These are phyloP conservation scores for Fennellomyces sp. DNA, from an alignment of 371 early-diverging fungal genomes.

Conservation along the genomic window DNA sequence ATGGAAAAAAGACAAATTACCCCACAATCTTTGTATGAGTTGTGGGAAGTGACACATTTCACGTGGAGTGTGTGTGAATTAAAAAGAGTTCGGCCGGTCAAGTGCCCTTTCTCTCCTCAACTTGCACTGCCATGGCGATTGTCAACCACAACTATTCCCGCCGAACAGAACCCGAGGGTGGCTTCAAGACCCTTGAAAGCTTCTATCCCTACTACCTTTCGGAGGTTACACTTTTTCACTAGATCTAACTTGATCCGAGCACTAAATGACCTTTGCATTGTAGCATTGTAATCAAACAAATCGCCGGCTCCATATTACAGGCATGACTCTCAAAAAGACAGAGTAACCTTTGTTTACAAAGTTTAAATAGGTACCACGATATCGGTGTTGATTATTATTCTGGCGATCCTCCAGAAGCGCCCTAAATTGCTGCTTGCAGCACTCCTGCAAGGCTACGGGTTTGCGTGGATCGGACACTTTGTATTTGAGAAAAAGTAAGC, in stretches of 20 bases:
- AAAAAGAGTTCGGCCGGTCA: background rate
- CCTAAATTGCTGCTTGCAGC: slow-evolving; percentile 23
- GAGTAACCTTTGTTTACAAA: background rate
- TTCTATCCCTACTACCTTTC: slow-evolving; percentile 73
- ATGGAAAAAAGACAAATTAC: background rate
- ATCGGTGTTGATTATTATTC: slow-evolving; percentile 17
- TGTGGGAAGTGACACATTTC: background rate
- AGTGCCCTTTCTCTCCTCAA: background rate
- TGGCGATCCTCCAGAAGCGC: slow-evolving; percentile 22
- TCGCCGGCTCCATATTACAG: slow-evolving; percentile 58
- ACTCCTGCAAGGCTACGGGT: slow-evolving; percentile 53
- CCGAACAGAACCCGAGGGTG: slow-evolving; percentile 49
- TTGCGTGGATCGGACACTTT: slow-evolving; percentile 76
- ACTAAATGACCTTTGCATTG: too few relatives aligned
- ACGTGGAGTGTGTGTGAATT: background rate
- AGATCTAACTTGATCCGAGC: too few relatives aligned
- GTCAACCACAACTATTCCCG: slow-evolving; percentile 59
- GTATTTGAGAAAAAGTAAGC: slow-evolving; percentile 63
- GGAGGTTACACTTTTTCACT: too few relatives aligned
- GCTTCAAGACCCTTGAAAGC: slow-evolving; percentile 53
- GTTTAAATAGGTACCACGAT: slow-evolving; percentile 34
- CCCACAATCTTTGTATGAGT: too few relatives aligned
- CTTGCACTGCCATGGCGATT: slow-evolving; percentile 13
- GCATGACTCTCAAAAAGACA: slow-evolving; percentile 22
- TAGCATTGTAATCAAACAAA: slow-evolving; percentile 58